A percentile compares a stretch with the other conserved stretches of the same genome.
phyloP scores from a whole-genome alignment of 352 stramenopile genomes.

The Aphanomyces cochlioides region DNA sequence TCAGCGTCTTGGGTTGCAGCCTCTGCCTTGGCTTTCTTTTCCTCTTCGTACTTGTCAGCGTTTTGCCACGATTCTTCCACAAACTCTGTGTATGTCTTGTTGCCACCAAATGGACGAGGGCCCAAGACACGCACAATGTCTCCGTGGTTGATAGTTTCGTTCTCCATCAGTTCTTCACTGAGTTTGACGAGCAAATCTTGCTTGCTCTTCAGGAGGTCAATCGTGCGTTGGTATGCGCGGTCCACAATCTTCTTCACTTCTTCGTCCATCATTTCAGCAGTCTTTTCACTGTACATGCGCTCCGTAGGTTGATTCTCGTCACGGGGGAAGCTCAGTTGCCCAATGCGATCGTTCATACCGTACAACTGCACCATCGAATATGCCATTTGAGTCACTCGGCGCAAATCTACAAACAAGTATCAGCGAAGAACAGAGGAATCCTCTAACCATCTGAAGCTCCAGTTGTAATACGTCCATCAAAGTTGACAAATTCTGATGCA shows the following conservation, averaged over 20 bases:
- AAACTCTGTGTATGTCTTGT: slow-evolving; percentile 97
- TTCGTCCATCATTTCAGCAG: slow-evolving; percentile 97
- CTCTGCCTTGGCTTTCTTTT: slow-evolving; percentile 49
- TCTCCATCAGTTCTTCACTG: slow-evolving; percentile 94
- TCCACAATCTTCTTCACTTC: slow-evolving; percentile 97
- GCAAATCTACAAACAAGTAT: slow-evolving; percentile 48
- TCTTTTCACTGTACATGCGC: slow-evolving; percentile 97
- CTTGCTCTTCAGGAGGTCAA: slow-evolving; percentile 92
- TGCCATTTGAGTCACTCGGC: slow-evolving; percentile 92
- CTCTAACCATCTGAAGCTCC: slow-evolving; percentile 87
- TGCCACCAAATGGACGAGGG: slow-evolving; percentile 88
- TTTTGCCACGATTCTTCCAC: slow-evolving; percentile 86
- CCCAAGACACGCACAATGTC: slow-evolving; percentile 96
- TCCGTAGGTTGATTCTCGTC: slow-evolving; percentile 78
- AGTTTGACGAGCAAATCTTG: slow-evolving; percentile 91
- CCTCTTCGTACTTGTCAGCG: slow-evolving; percentile 71
- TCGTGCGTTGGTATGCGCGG: slow-evolving; percentile 94
- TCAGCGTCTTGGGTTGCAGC: slow-evolving; percentile 30
- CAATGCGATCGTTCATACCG: slow-evolving; percentile 97
- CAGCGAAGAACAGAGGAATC: background rate
- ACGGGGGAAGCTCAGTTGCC: slow-evolving; percentile 95
- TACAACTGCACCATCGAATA: slow-evolving; percentile 99
- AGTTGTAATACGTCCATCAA: slow-evolving; percentile 94
- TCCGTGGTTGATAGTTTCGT: slow-evolving; percentile 99
- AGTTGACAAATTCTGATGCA: slow-evolving; percentile 97